Evolutionary conservation across 208 protist genomes (phyloP).

Genomic region (Leptomonas pyrrhocoris): DNA sequence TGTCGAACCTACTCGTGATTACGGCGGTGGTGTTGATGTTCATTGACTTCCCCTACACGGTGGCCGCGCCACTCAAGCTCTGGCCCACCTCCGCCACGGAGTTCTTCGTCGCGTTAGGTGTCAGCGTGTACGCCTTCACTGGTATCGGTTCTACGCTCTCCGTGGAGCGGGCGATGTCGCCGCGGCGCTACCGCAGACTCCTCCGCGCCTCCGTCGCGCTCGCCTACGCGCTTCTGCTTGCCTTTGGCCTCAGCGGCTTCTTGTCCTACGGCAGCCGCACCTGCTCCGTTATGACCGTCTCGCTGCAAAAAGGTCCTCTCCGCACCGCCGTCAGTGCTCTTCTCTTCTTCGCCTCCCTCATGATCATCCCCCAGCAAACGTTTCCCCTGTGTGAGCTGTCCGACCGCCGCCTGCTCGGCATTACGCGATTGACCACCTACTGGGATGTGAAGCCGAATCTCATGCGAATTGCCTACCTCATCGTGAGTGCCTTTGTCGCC

Average conservation of each 20-base stretch:
- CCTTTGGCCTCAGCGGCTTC: constrained; percentile 55
- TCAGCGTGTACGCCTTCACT: constrained; percentile 65
- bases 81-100: constrained; percentile 41
- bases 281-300: constrained; percentile 65
- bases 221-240: constrained; percentile 31
- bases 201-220: constrained; percentile 41
- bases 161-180: constrained; percentile 50
- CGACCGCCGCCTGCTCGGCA: constrained; percentile 53
- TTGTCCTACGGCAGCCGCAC: constrained; percentile 51
- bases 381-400: constrained; percentile 62
- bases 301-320: constrained; percentile 43
- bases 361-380: constrained; percentile 55
- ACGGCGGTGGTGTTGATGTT: constrained; percentile 51
- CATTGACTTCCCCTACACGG: constrained; percentile 48
- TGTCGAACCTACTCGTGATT: constrained; percentile 52
- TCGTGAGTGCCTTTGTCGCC: constrained; percentile 38
- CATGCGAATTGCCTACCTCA: constrained; percentile 39
- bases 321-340: constrained; percentile 52
- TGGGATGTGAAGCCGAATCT: constrained; percentile 50
- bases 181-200: constrained; percentile 40
- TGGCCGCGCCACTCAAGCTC: constrained; percentile 31
- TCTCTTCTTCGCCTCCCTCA: constrained; percentile 56
- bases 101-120: constrained; percentile 57
- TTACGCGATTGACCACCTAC: constrained; percentile 43
- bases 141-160: constrained; percentile 47